Base-by-base conservation (phyloP, 257 asterid genomes). In the Ehretia macrophylla region DNA sequence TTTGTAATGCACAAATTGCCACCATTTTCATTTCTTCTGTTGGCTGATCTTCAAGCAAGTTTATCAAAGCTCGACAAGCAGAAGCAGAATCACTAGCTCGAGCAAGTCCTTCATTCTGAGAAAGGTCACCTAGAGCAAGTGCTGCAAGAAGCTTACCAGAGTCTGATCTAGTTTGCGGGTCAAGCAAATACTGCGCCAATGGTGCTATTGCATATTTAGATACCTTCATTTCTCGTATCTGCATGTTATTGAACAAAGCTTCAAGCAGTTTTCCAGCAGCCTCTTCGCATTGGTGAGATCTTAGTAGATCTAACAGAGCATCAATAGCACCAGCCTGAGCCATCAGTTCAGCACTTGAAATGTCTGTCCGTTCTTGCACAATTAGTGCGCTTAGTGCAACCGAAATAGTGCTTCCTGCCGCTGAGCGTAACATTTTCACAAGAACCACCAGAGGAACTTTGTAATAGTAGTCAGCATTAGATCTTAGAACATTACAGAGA, bases 71-170 rank as follows among this genome's bases (percentile, higher is more conserved):
- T 68, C 87, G 87, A 60, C 97, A 89, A 21, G 95, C 97, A 55
- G 79, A 75, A 72, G 64, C 87, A 58, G 97, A 79, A 73, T 77
- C 85, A 75, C 82, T 86, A 51, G 94, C 73, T 69, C 93, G 75
- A 27, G 97, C 85, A 49, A 86, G 89, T 63, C 95, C 94, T 72
- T 86, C 95, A 48, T 89, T 94, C 74, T 86, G 97, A 8, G 97
- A 89, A 64, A 89, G 94, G 58, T 89, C 84, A 40, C 97, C 94
- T 58, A 89, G 95, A 62, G 91, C 82, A 63, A 89, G 95, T 59
- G 94, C 83, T 32, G 91, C 91, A 45, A 89, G 79, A 76, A 89
- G 90, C 79, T 68, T 81, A 63, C 86, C 78, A 13, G 83, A 63
- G 54, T 79, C 81, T 39, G 97, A 84, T 69, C 56, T 79, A 67